phyloP scores from a whole-genome alignment of 768 basidiomycete genomes.

The Mycena amicta region DNA sequence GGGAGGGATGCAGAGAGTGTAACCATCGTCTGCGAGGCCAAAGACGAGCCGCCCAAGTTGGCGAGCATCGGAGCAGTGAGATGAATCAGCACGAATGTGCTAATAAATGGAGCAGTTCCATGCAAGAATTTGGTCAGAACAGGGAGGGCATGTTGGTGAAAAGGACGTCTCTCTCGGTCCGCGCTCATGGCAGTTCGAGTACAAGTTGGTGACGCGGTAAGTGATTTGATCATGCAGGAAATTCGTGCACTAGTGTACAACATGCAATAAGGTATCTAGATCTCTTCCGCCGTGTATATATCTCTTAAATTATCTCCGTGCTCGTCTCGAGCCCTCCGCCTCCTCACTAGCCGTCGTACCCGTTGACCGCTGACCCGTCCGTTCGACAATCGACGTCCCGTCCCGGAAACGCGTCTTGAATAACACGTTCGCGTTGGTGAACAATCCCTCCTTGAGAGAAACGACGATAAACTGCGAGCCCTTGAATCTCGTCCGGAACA shows the following conservation, averaged over 20 bases:
- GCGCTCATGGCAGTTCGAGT: too few species aligned
- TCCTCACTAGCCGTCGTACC: slow-evolving; percentile 49
- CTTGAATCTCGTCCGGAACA: slow-evolving; percentile 97
- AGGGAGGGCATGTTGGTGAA: slow-evolving; percentile 11
- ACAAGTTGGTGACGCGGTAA: neutral
- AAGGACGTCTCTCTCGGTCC: too few species aligned
- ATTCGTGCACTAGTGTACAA: slow-evolving; percentile 4
- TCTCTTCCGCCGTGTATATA: too few species aligned
- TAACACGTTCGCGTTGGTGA: slow-evolving; percentile 95
- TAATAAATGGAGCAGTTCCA: slow-evolving; percentile 74
- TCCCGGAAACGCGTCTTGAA: slow-evolving; percentile 94
- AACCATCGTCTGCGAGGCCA: slow-evolving; percentile 79
- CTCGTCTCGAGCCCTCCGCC: slow-evolving; percentile 19
- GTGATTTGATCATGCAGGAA: neutral
- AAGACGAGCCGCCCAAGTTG: slow-evolving; percentile 65
- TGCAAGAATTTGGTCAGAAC: slow-evolving; percentile 62
- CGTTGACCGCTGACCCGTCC: slow-evolving; percentile 66
- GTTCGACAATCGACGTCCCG: slow-evolving; percentile 89
- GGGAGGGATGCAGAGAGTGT: slow-evolving; percentile 23
- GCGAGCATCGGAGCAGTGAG: slow-evolving; percentile 75
- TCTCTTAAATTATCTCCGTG: neutral
- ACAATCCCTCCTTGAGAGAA: slow-evolving; percentile 93
- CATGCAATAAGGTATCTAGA: slow-evolving; percentile 4
- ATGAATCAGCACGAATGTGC: slow-evolving; percentile 78
- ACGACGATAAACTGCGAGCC: slow-evolving; percentile 99